These are phyloP conservation scores for Sesbania bispinosa DNA, from an alignment of 306 rosid species.

Conservation along the genomic window DNA sequence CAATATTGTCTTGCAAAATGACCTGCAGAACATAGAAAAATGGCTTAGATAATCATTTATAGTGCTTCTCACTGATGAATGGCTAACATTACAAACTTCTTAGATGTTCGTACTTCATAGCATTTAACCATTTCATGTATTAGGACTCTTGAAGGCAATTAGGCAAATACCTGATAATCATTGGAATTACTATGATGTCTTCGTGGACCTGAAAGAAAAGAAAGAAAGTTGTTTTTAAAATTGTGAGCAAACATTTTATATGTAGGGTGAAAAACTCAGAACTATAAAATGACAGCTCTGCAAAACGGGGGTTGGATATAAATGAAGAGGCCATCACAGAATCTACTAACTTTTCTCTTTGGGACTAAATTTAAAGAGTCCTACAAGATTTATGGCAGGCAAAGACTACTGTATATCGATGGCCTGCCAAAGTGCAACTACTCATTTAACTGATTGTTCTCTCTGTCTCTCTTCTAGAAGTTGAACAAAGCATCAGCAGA, in stretches of 20 bases:
- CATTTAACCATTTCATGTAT: constrained; percentile 24
- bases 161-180: constrained; percentile 84
- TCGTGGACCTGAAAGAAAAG: constrained; percentile 69
- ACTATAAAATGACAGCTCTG: background rate
- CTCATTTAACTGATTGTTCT: background rate
- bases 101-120: constrained; percentile 1
- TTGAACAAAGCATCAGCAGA: background rate
- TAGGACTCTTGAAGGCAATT: constrained; percentile 28
- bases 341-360: background rate
- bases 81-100: background rate
- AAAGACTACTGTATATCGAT: background rate
- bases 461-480: constrained; percentile 1
- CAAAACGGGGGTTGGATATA: background rate
- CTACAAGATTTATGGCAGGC: background rate
- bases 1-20: constrained; percentile 83
- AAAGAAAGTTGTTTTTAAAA: background rate
- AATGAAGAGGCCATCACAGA: constrained; percentile 9
- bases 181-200: constrained; percentile 66
- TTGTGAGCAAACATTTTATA: background rate
- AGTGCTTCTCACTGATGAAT: constrained; percentile 16
- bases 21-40: constrained; percentile 57
- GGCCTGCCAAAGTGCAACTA: background rate
- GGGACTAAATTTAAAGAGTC: background rate
- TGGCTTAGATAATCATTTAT: constrained; percentile 28
- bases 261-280: background rate